A percentile compares a stretch with the other conserved stretches of the same genome.
These are phyloP conservation scores for Starmerella sp. DNA, from an alignment of 805 yeast species.

Conservation along the genomic window DNA sequence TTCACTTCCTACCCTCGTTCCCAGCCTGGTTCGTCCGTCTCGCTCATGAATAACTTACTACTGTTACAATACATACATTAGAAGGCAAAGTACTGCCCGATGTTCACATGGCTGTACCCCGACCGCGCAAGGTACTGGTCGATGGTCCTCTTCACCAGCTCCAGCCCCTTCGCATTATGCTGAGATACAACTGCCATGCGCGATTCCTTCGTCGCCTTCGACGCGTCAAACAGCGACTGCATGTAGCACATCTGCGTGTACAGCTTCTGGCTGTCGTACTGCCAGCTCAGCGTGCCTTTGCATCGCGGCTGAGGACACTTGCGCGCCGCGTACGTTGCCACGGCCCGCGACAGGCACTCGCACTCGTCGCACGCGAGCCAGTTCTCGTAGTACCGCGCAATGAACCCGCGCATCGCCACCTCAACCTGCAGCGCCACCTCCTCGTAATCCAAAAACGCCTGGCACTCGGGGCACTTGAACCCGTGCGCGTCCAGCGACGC, in stretches of 20 bases:
- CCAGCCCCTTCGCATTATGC: conserved; percentile 59
- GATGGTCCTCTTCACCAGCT: conserved; percentile 44
- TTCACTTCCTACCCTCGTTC: too few species aligned
- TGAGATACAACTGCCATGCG: conserved; percentile 58
- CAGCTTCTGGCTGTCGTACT: conserved; percentile 64
- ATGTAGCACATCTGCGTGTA: conserved; percentile 79
- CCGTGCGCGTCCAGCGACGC: conserved; percentile 60
- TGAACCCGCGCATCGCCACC: conserved; percentile 52
- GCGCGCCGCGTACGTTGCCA: conserved; percentile 78
- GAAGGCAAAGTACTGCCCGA: conserved; percentile 12
- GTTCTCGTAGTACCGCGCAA: conserved; percentile 73
- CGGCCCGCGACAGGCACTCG: conserved; percentile 79
- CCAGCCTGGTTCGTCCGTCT: too few species aligned
- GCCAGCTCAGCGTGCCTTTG: conserved; percentile 61
- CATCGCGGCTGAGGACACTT: conserved; percentile 45
- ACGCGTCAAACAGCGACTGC: conserved; percentile 57
- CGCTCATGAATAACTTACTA: neutral
- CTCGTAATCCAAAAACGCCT: conserved; percentile 39
- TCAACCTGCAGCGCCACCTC: conserved; percentile 66
- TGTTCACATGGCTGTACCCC: conserved; percentile 10
- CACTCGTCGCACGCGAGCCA: conserved; percentile 77
- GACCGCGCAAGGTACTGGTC: conserved; percentile 32
- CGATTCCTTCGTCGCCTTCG: conserved; percentile 44
- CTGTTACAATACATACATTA: neutral
- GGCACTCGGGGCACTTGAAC: conserved; percentile 55